Conservation (phyloP, 768 basidiomycete genomes). For the Gelatoporia subvermispora region DNA sequence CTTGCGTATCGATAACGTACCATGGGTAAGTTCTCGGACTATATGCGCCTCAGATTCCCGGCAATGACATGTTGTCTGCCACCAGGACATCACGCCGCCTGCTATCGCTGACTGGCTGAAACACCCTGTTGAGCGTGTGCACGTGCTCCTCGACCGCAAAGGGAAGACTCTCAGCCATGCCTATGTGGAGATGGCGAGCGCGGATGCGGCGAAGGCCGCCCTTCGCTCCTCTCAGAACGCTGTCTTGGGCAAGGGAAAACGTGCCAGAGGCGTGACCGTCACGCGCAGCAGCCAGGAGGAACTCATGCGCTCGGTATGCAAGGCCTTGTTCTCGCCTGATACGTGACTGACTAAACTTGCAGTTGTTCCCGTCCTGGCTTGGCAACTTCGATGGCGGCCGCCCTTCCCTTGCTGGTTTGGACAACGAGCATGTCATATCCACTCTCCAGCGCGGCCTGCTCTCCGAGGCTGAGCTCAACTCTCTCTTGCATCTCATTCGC, state of each 20-base stretch:
- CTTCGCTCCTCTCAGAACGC: slow-evolving; percentile 53
- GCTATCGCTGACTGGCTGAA: slow-evolving; percentile 65
- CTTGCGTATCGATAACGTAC: slow-evolving; percentile 82
- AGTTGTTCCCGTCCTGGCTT: slow-evolving; percentile 81
- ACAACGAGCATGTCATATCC: slow-evolving; percentile 51
- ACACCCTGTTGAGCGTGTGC: slow-evolving; percentile 64
- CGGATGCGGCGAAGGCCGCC: slow-evolving; percentile 59
- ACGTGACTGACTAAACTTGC: neutral
- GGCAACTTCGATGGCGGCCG: slow-evolving; percentile 66
- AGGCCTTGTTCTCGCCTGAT: neutral
- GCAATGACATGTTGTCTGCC: slow-evolving; percentile 1
- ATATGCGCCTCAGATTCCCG: too few relatives aligned
- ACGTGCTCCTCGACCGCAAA: slow-evolving; percentile 74
- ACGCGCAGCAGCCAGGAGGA: slow-evolving; percentile 78
- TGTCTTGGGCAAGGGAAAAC: slow-evolving; percentile 71
- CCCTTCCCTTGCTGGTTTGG: slow-evolving; percentile 63
- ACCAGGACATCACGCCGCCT: slow-evolving; percentile 78
- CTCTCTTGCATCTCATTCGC: slow-evolving; percentile 64
- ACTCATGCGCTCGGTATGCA: slow-evolving; percentile 70
- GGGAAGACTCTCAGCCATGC: slow-evolving; percentile 86
- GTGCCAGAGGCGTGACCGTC: slow-evolving; percentile 80
- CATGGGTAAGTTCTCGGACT: slow-evolving; percentile 61
- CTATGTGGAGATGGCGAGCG: slow-evolving; percentile 66
- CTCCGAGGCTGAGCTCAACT: slow-evolving; percentile 60
- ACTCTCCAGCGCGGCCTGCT: slow-evolving; percentile 63